Percentiles rank a stretch among this genome's conserved stretches.
Evolutionary conservation across 495 filamentous ascomycete genomes (phyloP).

Genomic region (Aspergillus carlsbadensis): DNA sequence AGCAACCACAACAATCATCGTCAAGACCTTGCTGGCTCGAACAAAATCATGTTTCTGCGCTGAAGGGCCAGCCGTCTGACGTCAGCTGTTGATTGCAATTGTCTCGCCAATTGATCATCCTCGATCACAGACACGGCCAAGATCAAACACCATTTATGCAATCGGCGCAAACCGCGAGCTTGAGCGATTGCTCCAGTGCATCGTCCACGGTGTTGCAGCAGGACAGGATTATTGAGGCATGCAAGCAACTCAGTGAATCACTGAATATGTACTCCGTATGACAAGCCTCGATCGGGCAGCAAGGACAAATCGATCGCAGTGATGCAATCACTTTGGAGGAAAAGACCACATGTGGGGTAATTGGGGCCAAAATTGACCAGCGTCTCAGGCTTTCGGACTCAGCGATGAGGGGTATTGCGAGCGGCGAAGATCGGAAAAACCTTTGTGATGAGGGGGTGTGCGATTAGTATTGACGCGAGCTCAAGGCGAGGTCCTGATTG

Average conservation of each 20-base stretch:
- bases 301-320: conserved; percentile 1
- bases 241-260: too few species aligned
- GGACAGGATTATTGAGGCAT: too few species aligned
- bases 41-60: conserved; percentile 1
- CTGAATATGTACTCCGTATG: too few species aligned
- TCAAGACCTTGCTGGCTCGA: background rate
- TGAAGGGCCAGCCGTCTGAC: background rate
- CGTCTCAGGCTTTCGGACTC: conserved; percentile 11
- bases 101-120: background rate
- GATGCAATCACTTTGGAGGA: background rate
- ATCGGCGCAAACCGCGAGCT: too few species aligned
- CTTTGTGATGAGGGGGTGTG: conserved; percentile 8
- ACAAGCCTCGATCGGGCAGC: background rate
- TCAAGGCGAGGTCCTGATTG: background rate
- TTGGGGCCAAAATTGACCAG: conserved; percentile 8
- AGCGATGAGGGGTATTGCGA: conserved; percentile 18
- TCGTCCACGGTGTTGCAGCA: too few species aligned
- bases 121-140: background rate
- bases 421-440: conserved; percentile 11
- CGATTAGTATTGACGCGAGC: background rate
- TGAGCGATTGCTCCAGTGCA: too few species aligned
- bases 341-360: background rate
- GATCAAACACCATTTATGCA: background rate
- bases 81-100: conserved; percentile 3
- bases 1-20: conserved; percentile 10